Conservation (phyloP, 306 rosid genomes). For the Pyrus pyrifolia region DNA sequence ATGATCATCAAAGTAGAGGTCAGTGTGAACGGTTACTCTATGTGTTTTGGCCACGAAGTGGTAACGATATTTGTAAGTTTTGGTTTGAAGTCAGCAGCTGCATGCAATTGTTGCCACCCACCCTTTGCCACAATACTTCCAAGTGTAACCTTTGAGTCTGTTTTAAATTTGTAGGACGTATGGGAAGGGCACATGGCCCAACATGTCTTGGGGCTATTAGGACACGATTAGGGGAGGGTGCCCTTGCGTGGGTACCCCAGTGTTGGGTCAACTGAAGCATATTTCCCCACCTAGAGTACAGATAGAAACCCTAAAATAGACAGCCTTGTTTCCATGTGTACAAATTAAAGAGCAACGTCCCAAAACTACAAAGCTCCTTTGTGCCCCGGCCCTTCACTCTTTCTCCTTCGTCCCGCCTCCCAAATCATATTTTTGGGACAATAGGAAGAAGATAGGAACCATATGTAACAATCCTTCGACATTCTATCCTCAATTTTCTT, state of each 20-base stretch:
- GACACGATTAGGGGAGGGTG: conserved; percentile 76
- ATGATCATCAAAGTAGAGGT: not conserved
- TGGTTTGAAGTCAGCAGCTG: not conserved
- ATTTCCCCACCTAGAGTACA: conserved; percentile 83
- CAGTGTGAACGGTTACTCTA: not conserved
- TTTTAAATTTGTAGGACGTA: conserved; percentile 59
- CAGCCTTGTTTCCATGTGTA: conserved; percentile 99
- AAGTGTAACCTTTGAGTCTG: conserved; percentile 29
- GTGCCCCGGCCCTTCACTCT: conserved; percentile 24
- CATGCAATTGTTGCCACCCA: not conserved
- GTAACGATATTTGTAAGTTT: not conserved
- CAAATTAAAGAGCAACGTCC: conserved; percentile 88
- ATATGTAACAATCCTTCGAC: conserved; percentile 13
- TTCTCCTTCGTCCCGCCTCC: conserved; percentile 5
- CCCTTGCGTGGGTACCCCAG: conserved; percentile 56
- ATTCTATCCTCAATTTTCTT: conserved; percentile 1
- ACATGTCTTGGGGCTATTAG: conserved; percentile 62
- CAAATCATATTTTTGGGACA: conserved; percentile 41
- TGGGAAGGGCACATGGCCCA: conserved; percentile 47
- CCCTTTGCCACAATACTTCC: not conserved
- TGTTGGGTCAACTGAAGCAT: conserved; percentile 88
- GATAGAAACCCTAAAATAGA: conserved; percentile 60
- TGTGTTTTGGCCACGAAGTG: not conserved
- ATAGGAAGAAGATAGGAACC: conserved; percentile 8
- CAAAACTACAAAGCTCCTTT: conserved; percentile 80